Percentiles rank a stretch among this genome's conserved stretches.
Conservation (phyloP, 371 early-diverging fungal genomes). For the Fennellomyces sp. region DNA sequence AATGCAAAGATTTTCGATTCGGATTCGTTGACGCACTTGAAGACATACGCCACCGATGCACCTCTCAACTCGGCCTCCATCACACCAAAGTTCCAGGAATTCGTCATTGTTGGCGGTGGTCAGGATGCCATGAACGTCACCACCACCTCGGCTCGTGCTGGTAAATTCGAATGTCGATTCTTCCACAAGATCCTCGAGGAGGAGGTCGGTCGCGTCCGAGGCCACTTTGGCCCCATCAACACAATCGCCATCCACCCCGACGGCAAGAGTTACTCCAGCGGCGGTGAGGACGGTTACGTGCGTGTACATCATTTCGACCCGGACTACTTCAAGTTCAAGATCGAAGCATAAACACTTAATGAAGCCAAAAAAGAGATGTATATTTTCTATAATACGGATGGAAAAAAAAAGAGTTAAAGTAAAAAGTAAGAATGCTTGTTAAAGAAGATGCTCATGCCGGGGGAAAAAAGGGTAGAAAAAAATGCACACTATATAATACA, state of each 20-base stretch:
- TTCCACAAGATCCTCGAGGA: conserved; percentile 97
- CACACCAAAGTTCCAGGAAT: conserved; percentile 84
- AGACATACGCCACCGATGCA: conserved; percentile 89
- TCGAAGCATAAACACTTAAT: conserved; percentile 39
- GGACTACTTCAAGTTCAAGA: conserved; percentile 95
- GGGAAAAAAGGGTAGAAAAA: not conserved
- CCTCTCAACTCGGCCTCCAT: conserved; percentile 97
- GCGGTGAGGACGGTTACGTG: conserved; percentile 98
- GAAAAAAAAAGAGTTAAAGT: not conserved
- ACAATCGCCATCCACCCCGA: conserved; percentile 97
- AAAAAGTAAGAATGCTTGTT: not conserved
- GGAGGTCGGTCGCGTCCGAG: conserved; percentile 97
- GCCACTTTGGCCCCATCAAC: conserved; percentile 99
- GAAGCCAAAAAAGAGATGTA: not conserved
- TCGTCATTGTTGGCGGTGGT: conserved; percentile 83
- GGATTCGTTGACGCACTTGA: conserved; percentile 80
- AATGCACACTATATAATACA: conserved; percentile 1
- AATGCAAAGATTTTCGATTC: conserved; percentile 91
- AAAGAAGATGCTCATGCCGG: not conserved
- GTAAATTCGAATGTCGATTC: conserved; percentile 99
- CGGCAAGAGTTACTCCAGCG: conserved; percentile 93
- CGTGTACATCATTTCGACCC: conserved; percentile 96
- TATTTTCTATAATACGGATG: not conserved
- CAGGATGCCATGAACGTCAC: conserved; percentile 93
- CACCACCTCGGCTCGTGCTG: conserved; percentile 91